Conservation (phyloP, 352 stramenopile genomes). For the Globisporangium apiculatum region DNA sequence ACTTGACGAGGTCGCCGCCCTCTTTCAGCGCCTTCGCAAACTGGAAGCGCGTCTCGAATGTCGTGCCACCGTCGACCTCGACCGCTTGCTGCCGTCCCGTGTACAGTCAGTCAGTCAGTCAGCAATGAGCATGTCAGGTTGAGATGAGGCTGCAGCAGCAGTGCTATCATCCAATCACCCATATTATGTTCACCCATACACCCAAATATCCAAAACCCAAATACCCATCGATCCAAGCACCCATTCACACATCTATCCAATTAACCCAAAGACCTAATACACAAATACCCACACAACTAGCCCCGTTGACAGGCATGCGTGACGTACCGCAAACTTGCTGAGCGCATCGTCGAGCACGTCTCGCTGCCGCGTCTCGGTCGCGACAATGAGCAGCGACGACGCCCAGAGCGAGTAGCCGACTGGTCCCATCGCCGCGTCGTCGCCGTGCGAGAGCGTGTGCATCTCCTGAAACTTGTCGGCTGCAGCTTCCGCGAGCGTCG, state of each 20-base stretch:
- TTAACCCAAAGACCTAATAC: not conserved
- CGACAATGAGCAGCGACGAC: constrained; percentile 68
- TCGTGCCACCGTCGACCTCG: constrained; percentile 73
- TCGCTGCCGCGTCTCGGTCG: constrained; percentile 55
- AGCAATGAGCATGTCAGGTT: too few relatives aligned
- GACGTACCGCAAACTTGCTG: constrained; percentile 41
- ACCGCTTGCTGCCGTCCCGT: constrained; percentile 36
- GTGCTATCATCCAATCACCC: too few relatives aligned
- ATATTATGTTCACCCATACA: too few relatives aligned
- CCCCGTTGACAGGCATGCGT: not conserved
- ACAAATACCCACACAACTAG: not conserved
- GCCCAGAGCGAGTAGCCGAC: constrained; percentile 77
- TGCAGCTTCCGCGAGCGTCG: constrained; percentile 57
- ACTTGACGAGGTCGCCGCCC: constrained; percentile 58
- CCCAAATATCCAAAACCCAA: too few relatives aligned
- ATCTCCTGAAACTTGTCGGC: constrained; percentile 83
- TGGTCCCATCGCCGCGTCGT: constrained; percentile 56
- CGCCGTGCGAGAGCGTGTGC: constrained; percentile 32
- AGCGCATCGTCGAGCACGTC: constrained; percentile 54
- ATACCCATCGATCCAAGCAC: too few relatives aligned
- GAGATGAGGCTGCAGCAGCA: too few relatives aligned
- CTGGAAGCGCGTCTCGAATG: constrained; percentile 79
- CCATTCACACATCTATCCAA: too few relatives aligned
- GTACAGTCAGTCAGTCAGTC: not conserved
- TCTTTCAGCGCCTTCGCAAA: constrained; percentile 69